A percentile compares a stretch with the other conserved stretches of the same genome.
Conservation (phyloP, 2,329 filamentous ascomycete species). For the Rhynchosporium graminicola region DNA sequence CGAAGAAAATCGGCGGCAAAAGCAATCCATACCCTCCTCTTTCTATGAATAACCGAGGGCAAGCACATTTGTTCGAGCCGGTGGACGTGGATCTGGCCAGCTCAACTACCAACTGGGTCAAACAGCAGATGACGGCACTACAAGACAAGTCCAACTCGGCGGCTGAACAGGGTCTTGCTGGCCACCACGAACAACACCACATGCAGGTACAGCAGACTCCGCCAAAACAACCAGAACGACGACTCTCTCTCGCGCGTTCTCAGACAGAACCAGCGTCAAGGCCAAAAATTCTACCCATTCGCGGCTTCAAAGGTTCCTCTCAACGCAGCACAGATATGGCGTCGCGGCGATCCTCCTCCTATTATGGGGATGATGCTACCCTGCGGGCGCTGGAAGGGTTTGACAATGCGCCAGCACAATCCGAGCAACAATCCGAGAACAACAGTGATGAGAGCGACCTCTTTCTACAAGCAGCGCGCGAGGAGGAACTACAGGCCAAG, state of each 20-base stretch:
- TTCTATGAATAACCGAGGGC: slow-evolving; percentile 35
- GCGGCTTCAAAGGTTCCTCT: slow-evolving; percentile 36
- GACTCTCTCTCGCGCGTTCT: slow-evolving; percentile 21
- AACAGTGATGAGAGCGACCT: slow-evolving; percentile 40
- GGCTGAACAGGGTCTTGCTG: slow-evolving; percentile 9
- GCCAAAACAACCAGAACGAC: slow-evolving; percentile 10
- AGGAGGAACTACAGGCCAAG: slow-evolving; percentile 33
- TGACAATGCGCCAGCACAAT: slow-evolving; percentile 18
- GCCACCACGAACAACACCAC: slow-evolving; percentile 9
- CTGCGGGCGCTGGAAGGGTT: slow-evolving; percentile 35
- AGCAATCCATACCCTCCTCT: slow-evolving; percentile 29
- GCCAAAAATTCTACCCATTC: slow-evolving; percentile 36
- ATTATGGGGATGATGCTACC: slow-evolving; percentile 35
- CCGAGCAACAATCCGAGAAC: slow-evolving; percentile 36
- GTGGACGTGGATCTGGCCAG: slow-evolving; percentile 26
- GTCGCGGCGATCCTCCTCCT: slow-evolving; percentile 24
- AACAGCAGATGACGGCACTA: slow-evolving; percentile 28
- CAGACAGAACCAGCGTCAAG: slow-evolving; percentile 18
- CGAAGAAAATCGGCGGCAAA: slow-evolving; percentile 13
- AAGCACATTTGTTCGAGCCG: slow-evolving; percentile 20
- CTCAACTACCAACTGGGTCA: slow-evolving; percentile 37
- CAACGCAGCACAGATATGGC: slow-evolving; percentile 34
- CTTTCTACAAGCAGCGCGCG: slow-evolving; percentile 38
- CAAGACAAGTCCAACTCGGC: not conserved
- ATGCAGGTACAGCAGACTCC: slow-evolving; percentile 2